phyloP scores from a whole-genome alignment of 75 land plant genomes.

The Picea glauca region DNA sequence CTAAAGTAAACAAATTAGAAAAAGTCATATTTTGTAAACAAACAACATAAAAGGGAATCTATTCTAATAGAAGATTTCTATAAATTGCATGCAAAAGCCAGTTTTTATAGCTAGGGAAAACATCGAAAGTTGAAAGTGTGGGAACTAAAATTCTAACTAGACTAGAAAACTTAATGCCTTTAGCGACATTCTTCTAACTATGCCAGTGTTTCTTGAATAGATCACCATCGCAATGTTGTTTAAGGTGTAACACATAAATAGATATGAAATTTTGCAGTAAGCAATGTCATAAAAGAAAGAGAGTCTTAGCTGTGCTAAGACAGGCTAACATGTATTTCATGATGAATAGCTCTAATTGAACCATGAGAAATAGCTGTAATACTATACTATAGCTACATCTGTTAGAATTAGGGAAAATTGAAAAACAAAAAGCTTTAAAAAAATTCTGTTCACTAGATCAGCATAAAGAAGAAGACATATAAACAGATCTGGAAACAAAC shows the following conservation, averaged over 20 bases:
- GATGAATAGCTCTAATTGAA: neutral
- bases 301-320: neutral
- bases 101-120: neutral
- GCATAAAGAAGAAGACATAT: too few relatives aligned
- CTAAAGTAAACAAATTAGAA: slow-evolving; percentile 29
- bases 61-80: neutral
- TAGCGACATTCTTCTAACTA: neutral
- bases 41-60: neutral
- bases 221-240: neutral
- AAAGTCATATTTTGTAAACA: neutral
- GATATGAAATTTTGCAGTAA: neutral
- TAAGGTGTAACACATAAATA: neutral
- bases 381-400: too few relatives aligned
- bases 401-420: too few relatives aligned
- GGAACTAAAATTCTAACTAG: neutral
- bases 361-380: neutral
- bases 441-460: too few relatives aligned
- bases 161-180: neutral
- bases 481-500: too few relatives aligned
- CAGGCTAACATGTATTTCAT: neutral
- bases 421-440: too few relatives aligned
- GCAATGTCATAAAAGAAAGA: neutral
- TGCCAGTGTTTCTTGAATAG: neutral
- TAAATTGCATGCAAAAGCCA: neutral
- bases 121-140: neutral